Evolutionary conservation across 2,329 filamentous ascomycete species (phyloP).

Genomic region (Aureobasidium pullulans): DNA sequence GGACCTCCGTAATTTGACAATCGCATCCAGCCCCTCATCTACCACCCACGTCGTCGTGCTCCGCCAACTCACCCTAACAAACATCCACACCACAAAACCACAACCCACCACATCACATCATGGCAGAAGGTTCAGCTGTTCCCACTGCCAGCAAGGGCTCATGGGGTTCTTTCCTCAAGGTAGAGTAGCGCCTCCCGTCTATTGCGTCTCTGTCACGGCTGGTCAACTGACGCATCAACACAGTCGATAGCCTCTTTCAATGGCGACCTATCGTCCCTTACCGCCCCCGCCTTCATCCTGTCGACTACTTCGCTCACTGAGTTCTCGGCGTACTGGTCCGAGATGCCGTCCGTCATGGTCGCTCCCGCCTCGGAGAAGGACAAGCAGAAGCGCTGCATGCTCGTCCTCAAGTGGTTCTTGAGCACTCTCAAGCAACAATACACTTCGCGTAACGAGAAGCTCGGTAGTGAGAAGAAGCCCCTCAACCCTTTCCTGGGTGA

Average conservation of each 20-base stretch:
- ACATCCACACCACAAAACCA: background rate
- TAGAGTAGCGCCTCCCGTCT: conserved; percentile 18
- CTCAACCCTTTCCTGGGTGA: conserved; percentile 94
- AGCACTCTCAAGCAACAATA: conserved; percentile 86
- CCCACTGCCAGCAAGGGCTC: conserved; percentile 39
- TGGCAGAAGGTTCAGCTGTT: conserved; percentile 39
- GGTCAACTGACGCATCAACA: conserved; percentile 3
- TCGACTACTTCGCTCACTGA: conserved; percentile 49
- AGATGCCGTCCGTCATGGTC: conserved; percentile 59
- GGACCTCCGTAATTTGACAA: background rate
- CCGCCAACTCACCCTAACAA: background rate
- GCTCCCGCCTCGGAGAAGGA: conserved; percentile 75
- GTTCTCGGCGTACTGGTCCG: conserved; percentile 52
- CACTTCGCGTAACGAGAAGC: conserved; percentile 65
- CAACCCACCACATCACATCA: background rate
- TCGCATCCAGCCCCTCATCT: conserved; percentile 12
- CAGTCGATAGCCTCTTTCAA: conserved; percentile 49
- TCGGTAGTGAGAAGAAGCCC: conserved; percentile 94
- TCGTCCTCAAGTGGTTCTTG: conserved; percentile 95
- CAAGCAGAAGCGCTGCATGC: conserved; percentile 70
- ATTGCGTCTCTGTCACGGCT: background rate
- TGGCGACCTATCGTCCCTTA: conserved; percentile 50
- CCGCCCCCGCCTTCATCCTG: conserved; percentile 49
- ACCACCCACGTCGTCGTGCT: background rate
- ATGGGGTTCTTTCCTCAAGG: conserved; percentile 45